phyloP scores from a whole-genome alignment of 2,329 filamentous ascomycete genomes.

The Apiospora marii region DNA sequence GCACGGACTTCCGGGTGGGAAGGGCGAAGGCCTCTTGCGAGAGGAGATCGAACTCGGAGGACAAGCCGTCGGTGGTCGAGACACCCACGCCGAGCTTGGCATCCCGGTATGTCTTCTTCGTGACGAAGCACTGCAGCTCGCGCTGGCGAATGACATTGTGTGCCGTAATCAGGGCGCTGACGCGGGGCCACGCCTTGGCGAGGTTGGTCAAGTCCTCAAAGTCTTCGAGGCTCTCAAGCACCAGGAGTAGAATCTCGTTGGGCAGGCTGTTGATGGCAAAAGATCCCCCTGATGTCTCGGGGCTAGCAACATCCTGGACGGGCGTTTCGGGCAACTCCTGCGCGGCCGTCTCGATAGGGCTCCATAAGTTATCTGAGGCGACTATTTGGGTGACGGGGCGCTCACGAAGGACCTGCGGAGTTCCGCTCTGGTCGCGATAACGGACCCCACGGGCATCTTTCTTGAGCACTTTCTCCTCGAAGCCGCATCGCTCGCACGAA shows the following conservation, averaged over 20 bases:
- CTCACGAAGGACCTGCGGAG: too few relatives aligned
- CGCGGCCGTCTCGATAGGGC: not conserved
- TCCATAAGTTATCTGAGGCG: not conserved
- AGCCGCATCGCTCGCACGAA: not conserved
- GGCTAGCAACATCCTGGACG: not conserved
- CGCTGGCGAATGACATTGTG: conserved; percentile 49
- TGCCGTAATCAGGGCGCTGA: conserved; percentile 44
- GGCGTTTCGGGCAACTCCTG: not conserved
- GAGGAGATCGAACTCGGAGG: conserved; percentile 59
- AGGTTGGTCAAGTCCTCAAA: conserved; percentile 47
- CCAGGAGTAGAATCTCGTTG: conserved; percentile 49
- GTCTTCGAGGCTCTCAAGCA: conserved; percentile 44
- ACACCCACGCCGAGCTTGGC: conserved; percentile 54
- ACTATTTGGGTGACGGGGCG: not conserved
- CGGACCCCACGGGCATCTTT: not conserved
- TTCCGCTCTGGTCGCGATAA: not conserved
- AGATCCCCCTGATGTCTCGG: not conserved
- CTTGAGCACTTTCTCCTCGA: not conserved
- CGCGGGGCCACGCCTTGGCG: conserved; percentile 45
- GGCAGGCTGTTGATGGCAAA: conserved; percentile 44
- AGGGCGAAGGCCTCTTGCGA: conserved; percentile 51
- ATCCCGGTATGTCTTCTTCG: conserved; percentile 50
- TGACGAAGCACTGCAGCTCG: conserved; percentile 56
- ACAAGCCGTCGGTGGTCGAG: conserved; percentile 37
- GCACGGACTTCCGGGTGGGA: conserved; percentile 49